Conservation (phyloP, 2,329 filamentous ascomycete genomes). For the Alternaria arborescens region DNA sequence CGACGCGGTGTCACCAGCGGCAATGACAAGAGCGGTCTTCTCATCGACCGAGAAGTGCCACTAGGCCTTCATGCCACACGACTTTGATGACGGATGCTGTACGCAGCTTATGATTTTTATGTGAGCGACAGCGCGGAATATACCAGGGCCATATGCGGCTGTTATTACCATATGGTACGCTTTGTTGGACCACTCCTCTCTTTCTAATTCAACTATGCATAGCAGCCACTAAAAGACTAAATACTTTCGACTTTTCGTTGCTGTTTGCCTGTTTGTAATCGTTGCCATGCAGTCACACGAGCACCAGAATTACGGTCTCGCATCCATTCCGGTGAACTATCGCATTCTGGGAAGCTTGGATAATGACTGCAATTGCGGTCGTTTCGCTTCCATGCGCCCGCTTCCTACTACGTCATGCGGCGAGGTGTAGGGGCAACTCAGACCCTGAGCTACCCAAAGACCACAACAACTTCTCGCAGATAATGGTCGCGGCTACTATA, state of each 20-base stretch:
- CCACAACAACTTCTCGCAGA: background rate
- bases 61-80: slow-evolving; percentile 1
- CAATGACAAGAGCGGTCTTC: background rate
- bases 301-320: background rate
- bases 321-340: background rate
- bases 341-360: background rate
- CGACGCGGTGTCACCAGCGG: background rate
- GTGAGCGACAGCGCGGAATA: slow-evolving; percentile 16
- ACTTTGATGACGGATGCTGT: slow-evolving; percentile 15
- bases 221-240: slow-evolving; percentile 12
- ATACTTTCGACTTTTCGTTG: slow-evolving; percentile 6
- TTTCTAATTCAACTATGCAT: slow-evolving; percentile 12
- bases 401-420: background rate
- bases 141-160: slow-evolving; percentile 25
- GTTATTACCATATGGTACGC: slow-evolving; percentile 28
- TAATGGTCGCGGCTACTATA: background rate
- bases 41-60: background rate
- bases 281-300: background rate
- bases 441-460: background rate
- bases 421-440: background rate
- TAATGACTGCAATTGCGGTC: background rate
- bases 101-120: slow-evolving; percentile 18
- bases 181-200: slow-evolving; percentile 22
- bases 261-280: background rate
- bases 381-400: background rate